Evolutionary conservation across 352 stramenopile genomes (phyloP).

Genomic region (Phytophthora pinifolia): DNA sequence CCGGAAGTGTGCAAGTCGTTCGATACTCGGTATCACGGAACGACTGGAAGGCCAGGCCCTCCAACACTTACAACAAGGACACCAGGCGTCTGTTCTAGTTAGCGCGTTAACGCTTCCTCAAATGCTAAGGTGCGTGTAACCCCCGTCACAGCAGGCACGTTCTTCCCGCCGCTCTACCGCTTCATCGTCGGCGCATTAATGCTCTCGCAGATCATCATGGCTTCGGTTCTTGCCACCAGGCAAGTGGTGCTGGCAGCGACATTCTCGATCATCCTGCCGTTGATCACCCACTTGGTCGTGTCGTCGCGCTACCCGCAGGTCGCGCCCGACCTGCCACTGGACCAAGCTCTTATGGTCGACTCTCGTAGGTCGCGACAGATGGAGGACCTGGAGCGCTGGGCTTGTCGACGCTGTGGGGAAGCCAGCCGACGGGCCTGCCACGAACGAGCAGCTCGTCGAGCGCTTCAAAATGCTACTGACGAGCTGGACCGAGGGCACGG

Average conservation of each 20-base stretch:
- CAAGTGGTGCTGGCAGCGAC: slow-evolving; percentile 58
- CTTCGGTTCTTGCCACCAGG: slow-evolving; percentile 72
- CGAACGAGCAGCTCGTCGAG: slow-evolving; percentile 50
- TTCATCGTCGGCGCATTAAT: slow-evolving; percentile 78
- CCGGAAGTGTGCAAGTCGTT: no score
- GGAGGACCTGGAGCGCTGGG: slow-evolving; percentile 49
- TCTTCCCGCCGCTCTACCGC: slow-evolving; percentile 80
- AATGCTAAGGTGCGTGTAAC: no score
- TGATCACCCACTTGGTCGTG: slow-evolving; percentile 79
- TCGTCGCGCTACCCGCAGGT: slow-evolving; percentile 65
- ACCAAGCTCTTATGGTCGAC: slow-evolving; percentile 77
- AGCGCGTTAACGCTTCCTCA: no score
- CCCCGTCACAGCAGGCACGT: slow-evolving; percentile 44
- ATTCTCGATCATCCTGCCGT: slow-evolving; percentile 63
- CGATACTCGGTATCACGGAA: no score
- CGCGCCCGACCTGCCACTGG: slow-evolving; percentile 67
- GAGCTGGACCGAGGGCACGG: slow-evolving; percentile 55
- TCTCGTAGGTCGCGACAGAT: slow-evolving; percentile 48
- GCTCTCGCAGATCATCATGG: slow-evolving; percentile 82
- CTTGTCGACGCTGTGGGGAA: slow-evolving; percentile 31
- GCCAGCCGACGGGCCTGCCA: slow-evolving; percentile 23
- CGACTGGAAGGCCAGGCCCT: no score
- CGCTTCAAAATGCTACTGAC: slow-evolving; percentile 48
- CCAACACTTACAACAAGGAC: no score
- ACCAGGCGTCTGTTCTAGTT: no score